These are phyloP conservation scores for Clavispora phyllophila DNA, from an alignment of 805 yeast genomes.

Conservation along the genomic window DNA sequence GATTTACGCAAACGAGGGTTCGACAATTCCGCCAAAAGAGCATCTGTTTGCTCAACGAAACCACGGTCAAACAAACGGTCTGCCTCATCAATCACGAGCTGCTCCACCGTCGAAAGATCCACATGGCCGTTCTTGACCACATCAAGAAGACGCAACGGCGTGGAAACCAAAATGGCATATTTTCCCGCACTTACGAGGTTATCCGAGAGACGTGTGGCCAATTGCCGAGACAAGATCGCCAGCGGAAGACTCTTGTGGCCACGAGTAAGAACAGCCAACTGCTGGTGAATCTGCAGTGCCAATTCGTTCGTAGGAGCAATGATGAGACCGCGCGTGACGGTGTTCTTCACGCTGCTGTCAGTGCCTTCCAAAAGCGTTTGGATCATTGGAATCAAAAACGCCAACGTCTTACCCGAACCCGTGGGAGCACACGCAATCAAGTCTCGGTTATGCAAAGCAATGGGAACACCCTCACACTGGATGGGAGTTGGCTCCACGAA, in stretches of 20 bases:
- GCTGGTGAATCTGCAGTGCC: slow-evolving; percentile 77
- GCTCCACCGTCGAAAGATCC: slow-evolving; percentile 62
- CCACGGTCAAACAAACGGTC: slow-evolving; percentile 86
- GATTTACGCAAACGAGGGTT: slow-evolving; percentile 56
- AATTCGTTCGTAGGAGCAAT: slow-evolving; percentile 94
- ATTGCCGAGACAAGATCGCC: slow-evolving; percentile 65
- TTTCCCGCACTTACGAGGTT: slow-evolving; percentile 54
- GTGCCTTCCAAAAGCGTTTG: slow-evolving; percentile 37
- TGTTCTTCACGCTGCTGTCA: slow-evolving; percentile 23
- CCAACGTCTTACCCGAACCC: slow-evolving; percentile 95
- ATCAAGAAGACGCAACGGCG: slow-evolving; percentile 86
- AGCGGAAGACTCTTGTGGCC: slow-evolving; percentile 51
- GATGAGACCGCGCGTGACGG: slow-evolving; percentile 68
- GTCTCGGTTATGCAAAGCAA: slow-evolving; percentile 64
- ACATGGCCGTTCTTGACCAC: slow-evolving; percentile 58
- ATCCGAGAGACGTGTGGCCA: slow-evolving; percentile 63
- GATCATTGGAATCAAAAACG: slow-evolving; percentile 78
- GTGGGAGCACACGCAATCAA: slow-evolving; percentile 95
- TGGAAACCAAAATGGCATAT: slow-evolving; percentile 76
- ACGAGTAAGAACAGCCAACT: slow-evolving; percentile 52
- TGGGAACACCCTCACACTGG: slow-evolving; percentile 87
- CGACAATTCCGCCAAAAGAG: slow-evolving; percentile 59
- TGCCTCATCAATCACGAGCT: slow-evolving; percentile 89
- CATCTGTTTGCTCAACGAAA: slow-evolving; percentile 88
- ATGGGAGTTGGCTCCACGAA: slow-evolving; percentile 89